phyloP scores from a whole-genome alignment of 805 yeast genomes.

The Pichia kluyveri region DNA sequence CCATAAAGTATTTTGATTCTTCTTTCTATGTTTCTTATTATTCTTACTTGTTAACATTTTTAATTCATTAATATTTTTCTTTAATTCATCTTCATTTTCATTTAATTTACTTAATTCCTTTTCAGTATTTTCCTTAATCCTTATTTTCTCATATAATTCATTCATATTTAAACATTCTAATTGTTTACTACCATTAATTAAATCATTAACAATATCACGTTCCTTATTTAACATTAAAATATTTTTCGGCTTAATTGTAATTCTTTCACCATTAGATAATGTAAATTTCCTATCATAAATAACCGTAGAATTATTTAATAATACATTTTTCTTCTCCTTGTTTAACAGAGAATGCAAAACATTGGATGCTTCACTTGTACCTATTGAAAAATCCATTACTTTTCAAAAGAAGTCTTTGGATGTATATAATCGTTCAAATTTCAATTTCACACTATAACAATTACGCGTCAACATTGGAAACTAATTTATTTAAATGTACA shows the following conservation, averaged over 20 bases:
- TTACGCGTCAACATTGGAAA: too few relatives aligned
- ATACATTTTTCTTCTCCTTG: background rate
- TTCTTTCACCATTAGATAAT: constrained; percentile 18
- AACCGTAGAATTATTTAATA: background rate
- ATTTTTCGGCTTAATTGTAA: constrained; percentile 14
- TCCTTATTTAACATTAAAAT: background rate
- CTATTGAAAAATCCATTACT: too few relatives aligned
- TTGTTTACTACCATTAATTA: background rate
- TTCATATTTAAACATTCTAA: constrained; percentile 15
- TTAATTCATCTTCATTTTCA: background rate
- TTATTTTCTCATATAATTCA: constrained; percentile 15
- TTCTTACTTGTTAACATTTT: background rate
- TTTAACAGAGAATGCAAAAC: background rate
- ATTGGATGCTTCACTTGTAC: background rate
- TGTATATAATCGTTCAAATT: too few relatives aligned
- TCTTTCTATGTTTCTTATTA: background rate
- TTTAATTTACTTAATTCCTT: constrained; percentile 6
- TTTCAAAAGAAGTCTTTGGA: too few relatives aligned
- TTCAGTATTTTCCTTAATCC: constrained; percentile 15
- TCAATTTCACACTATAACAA: too few relatives aligned
- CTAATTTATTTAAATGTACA: too few relatives aligned
- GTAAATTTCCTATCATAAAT: constrained; percentile 10
- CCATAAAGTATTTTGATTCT: constrained; percentile 24
- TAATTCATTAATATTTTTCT: constrained; percentile 2
- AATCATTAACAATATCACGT: background rate